These are phyloP conservation scores for Colletotrichum sp. DNA, from an alignment of 2,329 filamentous ascomycete genomes.

Conservation along the genomic window DNA sequence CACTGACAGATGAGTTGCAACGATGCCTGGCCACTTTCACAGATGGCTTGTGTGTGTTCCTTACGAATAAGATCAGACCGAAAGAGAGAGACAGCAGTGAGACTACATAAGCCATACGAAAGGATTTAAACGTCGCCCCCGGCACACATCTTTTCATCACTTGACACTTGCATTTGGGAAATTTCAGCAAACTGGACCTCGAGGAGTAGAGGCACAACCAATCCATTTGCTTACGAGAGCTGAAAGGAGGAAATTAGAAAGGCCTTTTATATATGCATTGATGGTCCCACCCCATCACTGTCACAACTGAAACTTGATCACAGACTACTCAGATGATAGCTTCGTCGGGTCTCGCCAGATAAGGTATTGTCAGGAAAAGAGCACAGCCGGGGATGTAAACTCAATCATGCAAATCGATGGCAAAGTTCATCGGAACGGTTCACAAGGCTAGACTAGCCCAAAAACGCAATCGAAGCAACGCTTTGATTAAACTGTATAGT, in stretches of 20 bases:
- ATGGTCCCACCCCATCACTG: background rate
- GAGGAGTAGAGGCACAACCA: accelerated
- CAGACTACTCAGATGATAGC: background rate
- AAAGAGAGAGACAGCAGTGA: accelerated
- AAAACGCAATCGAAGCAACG: background rate
- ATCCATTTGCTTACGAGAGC: background rate
- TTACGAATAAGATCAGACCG: background rate
- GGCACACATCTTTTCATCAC: accelerated
- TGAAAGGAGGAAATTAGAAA: background rate
- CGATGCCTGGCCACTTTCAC: accelerated
- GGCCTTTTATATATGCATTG: background rate
- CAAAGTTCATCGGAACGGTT: background rate
- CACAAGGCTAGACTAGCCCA: background rate
- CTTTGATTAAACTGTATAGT: background rate
- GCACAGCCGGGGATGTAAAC: background rate
- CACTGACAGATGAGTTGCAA: accelerated
- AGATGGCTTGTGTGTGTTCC: background rate
- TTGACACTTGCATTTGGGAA: too few species aligned
- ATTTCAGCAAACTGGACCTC: background rate
- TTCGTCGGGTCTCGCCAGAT: background rate
- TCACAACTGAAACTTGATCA: background rate
- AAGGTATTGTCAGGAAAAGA: background rate
- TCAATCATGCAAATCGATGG: background rate
- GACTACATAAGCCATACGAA: accelerated
- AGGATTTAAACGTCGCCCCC: accelerated